Evolutionary conservation across 176 grass and related monocot species (phyloP).

Genomic region (Musa acuminata): DNA sequence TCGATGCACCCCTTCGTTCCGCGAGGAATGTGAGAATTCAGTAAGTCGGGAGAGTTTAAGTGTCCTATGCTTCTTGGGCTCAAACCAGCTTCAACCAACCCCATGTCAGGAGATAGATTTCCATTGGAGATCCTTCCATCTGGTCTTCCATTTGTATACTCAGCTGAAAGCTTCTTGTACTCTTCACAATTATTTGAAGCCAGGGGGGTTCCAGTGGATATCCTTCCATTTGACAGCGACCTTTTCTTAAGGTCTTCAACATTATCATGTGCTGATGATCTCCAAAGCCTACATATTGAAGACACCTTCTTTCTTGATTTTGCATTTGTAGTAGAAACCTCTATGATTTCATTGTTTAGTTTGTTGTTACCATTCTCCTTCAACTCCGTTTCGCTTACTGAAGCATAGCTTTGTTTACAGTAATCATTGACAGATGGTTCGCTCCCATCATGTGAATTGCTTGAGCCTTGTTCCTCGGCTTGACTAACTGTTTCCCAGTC

Average conservation of each 20-base stretch:
- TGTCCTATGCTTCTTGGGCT: conserved; percentile 47
- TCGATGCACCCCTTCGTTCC: conserved; percentile 78
- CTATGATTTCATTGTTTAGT: conserved; percentile 31
- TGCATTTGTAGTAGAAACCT: conserved; percentile 29
- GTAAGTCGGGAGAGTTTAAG: conserved; percentile 65
- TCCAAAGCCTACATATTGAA: conserved; percentile 79
- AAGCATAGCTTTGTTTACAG: conserved; percentile 44
- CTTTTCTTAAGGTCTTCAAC: conserved; percentile 8
- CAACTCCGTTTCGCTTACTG: conserved; percentile 26
- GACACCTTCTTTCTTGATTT: conserved; percentile 76
- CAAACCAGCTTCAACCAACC: conserved; percentile 44
- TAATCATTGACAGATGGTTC: conserved; percentile 61
- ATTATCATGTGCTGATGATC: conserved; percentile 39
- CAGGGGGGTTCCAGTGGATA: conserved; percentile 1
- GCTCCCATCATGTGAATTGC: conserved; percentile 66
- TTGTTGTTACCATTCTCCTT: conserved; percentile 37
- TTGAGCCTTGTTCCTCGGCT: conserved; percentile 60
- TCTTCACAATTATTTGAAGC: conserved; percentile 41
- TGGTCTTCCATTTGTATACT: conserved; percentile 43
- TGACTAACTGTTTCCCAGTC: conserved; percentile 89
- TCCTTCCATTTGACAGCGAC: not conserved
- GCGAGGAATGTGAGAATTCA: conserved; percentile 53
- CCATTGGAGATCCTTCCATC: conserved; percentile 47
- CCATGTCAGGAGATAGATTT: conserved; percentile 46
- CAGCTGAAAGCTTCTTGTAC: conserved; percentile 42